Conservation (phyloP, 345 rosid species). For the Ricinus communis region DNA sequence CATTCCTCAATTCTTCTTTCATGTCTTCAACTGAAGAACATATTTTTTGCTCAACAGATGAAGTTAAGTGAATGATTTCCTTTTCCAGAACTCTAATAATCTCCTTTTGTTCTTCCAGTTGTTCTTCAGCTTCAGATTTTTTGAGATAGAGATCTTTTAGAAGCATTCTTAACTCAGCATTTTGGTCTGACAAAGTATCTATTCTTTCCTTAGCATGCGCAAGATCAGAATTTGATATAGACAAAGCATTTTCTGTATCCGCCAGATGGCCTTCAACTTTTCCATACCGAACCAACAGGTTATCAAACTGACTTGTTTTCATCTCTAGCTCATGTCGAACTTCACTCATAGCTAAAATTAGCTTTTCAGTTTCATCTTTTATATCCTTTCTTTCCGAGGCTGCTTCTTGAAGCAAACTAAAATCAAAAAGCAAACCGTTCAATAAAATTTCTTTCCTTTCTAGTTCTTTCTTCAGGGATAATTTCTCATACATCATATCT, state of each 20-base stretch:
- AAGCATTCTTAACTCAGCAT: slow-evolving; percentile 61
- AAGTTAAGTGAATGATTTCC: slow-evolving; percentile 67
- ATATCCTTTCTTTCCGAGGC: slow-evolving; percentile 64
- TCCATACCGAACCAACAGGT: slow-evolving; percentile 46
- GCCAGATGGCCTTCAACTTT: slow-evolving; percentile 50
- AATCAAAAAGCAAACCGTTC: slow-evolving; percentile 88
- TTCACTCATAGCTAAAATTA: slow-evolving; percentile 46
- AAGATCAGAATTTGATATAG: slow-evolving; percentile 46
- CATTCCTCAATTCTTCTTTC: slow-evolving; percentile 51
- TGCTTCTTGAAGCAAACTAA: slow-evolving; percentile 86
- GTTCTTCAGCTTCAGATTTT: slow-evolving; percentile 69
- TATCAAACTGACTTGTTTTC: slow-evolving; percentile 65
- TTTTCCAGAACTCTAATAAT: slow-evolving; percentile 65
- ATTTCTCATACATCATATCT: slow-evolving; percentile 43
- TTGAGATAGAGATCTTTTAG: slow-evolving; percentile 60
- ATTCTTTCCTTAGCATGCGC: slow-evolving; percentile 56
- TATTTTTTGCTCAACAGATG: slow-evolving; percentile 48
- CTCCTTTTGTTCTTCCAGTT: slow-evolving; percentile 68
- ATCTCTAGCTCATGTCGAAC: slow-evolving; percentile 56
- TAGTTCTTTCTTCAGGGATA: slow-evolving; percentile 63
- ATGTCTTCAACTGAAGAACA: slow-evolving; percentile 44
- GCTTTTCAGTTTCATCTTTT: slow-evolving; percentile 70
- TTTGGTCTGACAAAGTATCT: slow-evolving; percentile 57
- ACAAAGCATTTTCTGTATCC: slow-evolving; percentile 56
- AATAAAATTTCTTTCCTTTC: slow-evolving; percentile 72